Base-by-base conservation (phyloP, 1,284 basidiomycete species). In the Austropuccinia psidii region DNA sequence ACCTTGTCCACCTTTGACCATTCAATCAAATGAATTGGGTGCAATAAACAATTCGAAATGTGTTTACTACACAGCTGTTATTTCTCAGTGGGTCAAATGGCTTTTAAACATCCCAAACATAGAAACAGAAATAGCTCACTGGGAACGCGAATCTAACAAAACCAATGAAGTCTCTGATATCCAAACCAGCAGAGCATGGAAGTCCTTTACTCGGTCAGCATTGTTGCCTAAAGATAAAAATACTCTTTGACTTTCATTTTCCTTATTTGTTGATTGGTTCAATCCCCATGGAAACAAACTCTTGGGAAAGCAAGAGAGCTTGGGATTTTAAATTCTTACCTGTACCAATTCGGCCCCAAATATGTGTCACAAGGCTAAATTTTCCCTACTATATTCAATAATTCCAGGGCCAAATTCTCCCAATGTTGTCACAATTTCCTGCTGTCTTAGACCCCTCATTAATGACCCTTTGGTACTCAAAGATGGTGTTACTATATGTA, bases 191-290 rank as follows among this genome's bases (percentile, higher is more conserved):
- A 15, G 5, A 2, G 54, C 52, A 4, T 69, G 33, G 35, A 35
- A 58, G 19, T 33, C 7, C 19, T n/a, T 65, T 19, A 5, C 17
- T 37, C 49, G 11, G 2, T 1, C 2, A 39, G 3, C 4, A 21
- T 21, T 13, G 2, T 37, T 11, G n/a, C n/a, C n/a, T 41, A 9
- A 41, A 31, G 1, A 27, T 29, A 11, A 11, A 1, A 8, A 7
- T 58, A 6, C 33, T 7, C 29, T 69, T 3, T 21, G 47, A 11
- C 37, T 69, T 11, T 27, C 21, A 2, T 69, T 69, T 17, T 69
- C 54, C 19, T 54, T 58, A 1, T 58, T 69, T 37, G 27, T 69
- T 11, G 43, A 69, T 41, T 69, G 67, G 54, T 69, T 57, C 35
- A 69, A 47, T 43, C 67, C 67, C 0, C 41, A 15, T 17, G 66